Conservation (phyloP, 371 early-diverging fungal species). For the Syncephalastrum monosporum region DNA sequence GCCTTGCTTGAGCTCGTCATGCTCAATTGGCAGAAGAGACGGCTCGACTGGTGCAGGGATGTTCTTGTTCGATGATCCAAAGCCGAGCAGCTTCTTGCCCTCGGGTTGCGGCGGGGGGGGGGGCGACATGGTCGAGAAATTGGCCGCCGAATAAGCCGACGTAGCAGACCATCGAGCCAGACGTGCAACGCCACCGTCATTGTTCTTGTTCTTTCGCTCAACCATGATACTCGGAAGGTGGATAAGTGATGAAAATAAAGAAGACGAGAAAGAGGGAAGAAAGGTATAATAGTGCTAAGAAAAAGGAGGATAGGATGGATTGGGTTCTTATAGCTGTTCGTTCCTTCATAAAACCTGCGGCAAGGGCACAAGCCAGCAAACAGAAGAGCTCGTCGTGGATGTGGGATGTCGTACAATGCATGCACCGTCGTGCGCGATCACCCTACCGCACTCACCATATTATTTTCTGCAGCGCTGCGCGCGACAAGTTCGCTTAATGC, state of each 20-base stretch:
- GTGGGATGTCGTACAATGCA: too few relatives aligned
- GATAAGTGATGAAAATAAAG: not conserved
- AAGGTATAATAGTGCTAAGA: too few relatives aligned
- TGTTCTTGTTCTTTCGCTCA: conserved; percentile 13
- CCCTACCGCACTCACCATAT: too few relatives aligned
- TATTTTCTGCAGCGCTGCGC: too few relatives aligned
- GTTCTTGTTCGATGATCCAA: conserved; percentile 13
- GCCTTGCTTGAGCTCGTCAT: conserved; percentile 33
- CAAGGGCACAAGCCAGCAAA: too few relatives aligned
- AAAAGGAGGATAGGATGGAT: too few relatives aligned
- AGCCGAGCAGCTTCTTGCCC: conserved; percentile 16
- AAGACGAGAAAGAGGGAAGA: not conserved
- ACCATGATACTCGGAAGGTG: conserved; percentile 1
- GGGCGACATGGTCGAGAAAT: conserved; percentile 15
- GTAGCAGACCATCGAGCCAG: conserved; percentile 9
- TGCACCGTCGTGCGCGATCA: too few relatives aligned
- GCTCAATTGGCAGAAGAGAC: conserved; percentile 16
- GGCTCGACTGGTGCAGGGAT: not conserved
- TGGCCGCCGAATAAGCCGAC: conserved; percentile 5
- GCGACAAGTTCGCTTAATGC: too few relatives aligned
- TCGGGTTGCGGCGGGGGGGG: conserved; percentile 2
- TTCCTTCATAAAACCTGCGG: too few relatives aligned
- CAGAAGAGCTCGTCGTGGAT: too few relatives aligned
- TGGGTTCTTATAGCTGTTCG: too few relatives aligned
- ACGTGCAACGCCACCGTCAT: conserved; percentile 8